phyloP scores from a whole-genome alignment of 108 stramenopile genomes.

The Skeletonema grethae region DNA sequence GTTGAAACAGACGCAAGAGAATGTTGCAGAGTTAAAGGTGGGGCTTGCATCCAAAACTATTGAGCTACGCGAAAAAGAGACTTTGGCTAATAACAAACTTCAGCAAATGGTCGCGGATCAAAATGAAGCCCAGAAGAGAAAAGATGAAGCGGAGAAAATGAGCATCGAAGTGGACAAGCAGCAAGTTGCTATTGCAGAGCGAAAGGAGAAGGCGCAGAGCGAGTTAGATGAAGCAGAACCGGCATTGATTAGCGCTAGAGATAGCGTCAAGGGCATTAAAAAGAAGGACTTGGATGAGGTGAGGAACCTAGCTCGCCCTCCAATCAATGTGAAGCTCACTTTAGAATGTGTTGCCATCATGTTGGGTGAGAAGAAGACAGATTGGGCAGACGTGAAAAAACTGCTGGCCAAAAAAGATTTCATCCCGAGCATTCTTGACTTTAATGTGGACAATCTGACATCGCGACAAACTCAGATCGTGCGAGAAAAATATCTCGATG shows the following conservation, averaged over 20 bases:
- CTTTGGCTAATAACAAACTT: constrained; percentile 93
- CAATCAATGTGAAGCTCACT: constrained; percentile 90
- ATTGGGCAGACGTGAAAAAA: constrained; percentile 96
- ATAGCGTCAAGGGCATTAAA: constrained; percentile 91
- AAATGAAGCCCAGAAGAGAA: constrained; percentile 93
- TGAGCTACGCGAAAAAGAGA: constrained; percentile 88
- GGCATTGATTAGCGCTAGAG: constrained; percentile 88
- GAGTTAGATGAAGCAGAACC: constrained; percentile 98
- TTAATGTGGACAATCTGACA: constrained; percentile 86
- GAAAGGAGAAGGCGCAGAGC: constrained; percentile 91
- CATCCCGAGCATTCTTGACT: constrained; percentile 96
- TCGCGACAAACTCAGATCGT: constrained; percentile 84
- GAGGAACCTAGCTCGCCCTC: constrained; percentile 90
- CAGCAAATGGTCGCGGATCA: constrained; percentile 99
- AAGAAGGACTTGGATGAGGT: constrained; percentile 97
- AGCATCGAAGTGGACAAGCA: constrained; percentile 84
- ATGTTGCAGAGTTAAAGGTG: constrained; percentile 89
- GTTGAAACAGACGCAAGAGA: constrained; percentile 90
- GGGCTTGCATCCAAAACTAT: constrained; percentile 80
- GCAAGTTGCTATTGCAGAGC: constrained; percentile 73
- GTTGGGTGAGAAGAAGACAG: constrained; percentile 88
- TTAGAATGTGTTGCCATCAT: constrained; percentile 96
- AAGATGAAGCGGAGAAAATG: constrained; percentile 91
- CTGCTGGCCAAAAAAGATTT: constrained; percentile 90
- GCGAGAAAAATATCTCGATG: constrained; percentile 83